phyloP scores from a whole-genome alignment of 495 filamentous ascomycete species.

The Astrocystis sublimbata region DNA sequence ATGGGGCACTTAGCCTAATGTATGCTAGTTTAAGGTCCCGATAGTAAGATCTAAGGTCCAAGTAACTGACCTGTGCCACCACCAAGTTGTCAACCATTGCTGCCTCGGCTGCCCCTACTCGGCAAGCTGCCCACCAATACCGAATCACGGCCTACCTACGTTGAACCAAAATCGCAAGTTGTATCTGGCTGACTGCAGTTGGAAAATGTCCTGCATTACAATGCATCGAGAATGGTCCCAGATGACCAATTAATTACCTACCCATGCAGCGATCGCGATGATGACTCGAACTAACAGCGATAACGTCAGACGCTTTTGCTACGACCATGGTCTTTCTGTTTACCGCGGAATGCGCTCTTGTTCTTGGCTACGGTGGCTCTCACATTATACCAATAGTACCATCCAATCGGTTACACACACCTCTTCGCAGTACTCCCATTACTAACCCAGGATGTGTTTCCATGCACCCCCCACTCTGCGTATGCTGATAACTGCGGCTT shows the following conservation, averaged over 20 bases:
- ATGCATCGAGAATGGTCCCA: neutral
- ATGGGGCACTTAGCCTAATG: too few species aligned
- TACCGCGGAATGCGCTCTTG: neutral
- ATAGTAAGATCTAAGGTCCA: too few species aligned
- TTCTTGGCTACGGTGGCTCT: neutral
- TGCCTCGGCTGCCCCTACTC: neutral
- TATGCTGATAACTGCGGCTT: too few species aligned
- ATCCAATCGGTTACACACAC: neutral
- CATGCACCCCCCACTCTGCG: too few species aligned
- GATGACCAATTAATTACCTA: conserved; percentile 12
- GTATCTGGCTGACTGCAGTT: conserved; percentile 3
- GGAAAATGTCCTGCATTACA: conserved; percentile 10
- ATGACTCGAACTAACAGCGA: neutral
- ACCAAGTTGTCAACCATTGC: too few species aligned
- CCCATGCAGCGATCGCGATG: conserved; percentile 3
- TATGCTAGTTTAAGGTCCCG: too few species aligned
- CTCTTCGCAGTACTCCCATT: too few species aligned
- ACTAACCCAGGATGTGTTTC: too few species aligned
- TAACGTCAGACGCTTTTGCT: conserved; percentile 13
- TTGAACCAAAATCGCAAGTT: neutral
- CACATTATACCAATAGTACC: too few species aligned
- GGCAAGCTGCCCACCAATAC: neutral
- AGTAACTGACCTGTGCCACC: too few species aligned
- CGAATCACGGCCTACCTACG: neutral
- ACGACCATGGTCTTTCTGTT: conserved; percentile 1